A percentile compares a stretch with the other conserved stretches of the same genome.
phyloP scores from a whole-genome alignment of 176 grass and related monocot species.

The Paspalum vaginatum region DNA sequence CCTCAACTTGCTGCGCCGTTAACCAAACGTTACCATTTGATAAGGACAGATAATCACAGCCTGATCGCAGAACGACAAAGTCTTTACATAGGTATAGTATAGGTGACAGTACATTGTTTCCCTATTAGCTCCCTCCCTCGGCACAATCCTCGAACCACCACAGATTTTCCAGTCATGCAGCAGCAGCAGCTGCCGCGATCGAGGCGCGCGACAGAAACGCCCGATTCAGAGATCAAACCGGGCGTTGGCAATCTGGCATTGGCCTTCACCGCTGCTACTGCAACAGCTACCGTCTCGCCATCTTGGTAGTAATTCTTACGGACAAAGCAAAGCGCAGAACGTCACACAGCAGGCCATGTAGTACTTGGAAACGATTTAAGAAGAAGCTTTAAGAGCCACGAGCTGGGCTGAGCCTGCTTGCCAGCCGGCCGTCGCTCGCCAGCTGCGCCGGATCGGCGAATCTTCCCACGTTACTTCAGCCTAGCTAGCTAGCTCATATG shows the following conservation, averaged over 20 bases:
- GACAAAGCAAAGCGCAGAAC: constrained; percentile 21
- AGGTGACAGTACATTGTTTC: neutral
- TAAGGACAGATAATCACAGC: neutral
- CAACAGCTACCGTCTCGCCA: neutral
- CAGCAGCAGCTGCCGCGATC: no score
- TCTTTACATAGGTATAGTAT: neutral
- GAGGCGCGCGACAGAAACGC: neutral
- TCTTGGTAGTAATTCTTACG: neutral
- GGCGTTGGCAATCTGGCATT: neutral
- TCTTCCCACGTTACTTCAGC: constrained; percentile 50
- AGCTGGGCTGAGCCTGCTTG: constrained; percentile 36
- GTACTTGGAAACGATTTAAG: constrained; percentile 24
- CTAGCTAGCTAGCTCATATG: constrained; percentile 24
- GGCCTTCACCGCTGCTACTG: neutral
- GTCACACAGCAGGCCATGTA: neutral
- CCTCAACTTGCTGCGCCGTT: neutral
- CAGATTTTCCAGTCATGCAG: constrained; percentile 20
- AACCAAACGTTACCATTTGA: neutral
- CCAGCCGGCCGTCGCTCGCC: constrained; percentile 42
- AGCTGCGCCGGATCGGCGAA: constrained; percentile 44
- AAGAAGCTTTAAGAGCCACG: constrained; percentile 29
- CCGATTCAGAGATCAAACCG: neutral
- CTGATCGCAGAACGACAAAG: constrained; percentile 12
- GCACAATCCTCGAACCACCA: constrained; percentile 29
- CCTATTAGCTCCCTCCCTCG: neutral